Evolutionary conservation across 2,329 filamentous ascomycete genomes (phyloP), one percentile per base, ranked within the genome.

Genomic region (Colletotrichum eremochloae): DNA sequence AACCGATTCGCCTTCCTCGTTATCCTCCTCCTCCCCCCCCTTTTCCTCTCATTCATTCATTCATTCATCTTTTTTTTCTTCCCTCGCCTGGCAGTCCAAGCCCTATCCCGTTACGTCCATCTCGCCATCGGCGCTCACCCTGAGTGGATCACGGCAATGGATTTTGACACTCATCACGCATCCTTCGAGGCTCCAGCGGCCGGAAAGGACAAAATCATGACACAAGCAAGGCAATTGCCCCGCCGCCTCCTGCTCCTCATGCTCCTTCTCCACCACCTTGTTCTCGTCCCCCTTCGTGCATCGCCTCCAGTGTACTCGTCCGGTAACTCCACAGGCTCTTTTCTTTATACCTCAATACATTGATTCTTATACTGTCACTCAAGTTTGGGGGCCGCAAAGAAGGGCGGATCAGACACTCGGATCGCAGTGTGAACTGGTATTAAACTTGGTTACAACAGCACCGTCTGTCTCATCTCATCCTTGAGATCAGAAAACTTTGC

Each of bases 101-200:
- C 42, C 69, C 60, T 72, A 69, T 72, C 69, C 68, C 46, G 58
- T 63, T 64, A 64, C 53, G 69, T 64, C 69, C 60, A 56, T 68
- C 53, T 60, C 55, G 53, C 53, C 69, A 64, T 69, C 69, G 61
- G 69, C 58, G 46, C 69, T 69, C 66, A 42, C 61, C 48, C 33
- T 55, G 36, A 44, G 69, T 72, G 69, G 69, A 60, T 42, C 69
- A 56, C 12, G 15, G 48, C 57, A 64, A 60, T 66, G 60, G 56
- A 69, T 42, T 38, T 33, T 42, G 55, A 56, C 60, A 53, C 69
- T 69, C 66, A 65, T 64, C 24, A 55, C 63, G 66, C 69, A 72
- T 69, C 69, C 69, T 61, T 61, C 60, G 20, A 53, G 63, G 52
- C 31, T 50, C 65, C 60, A 69, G 53, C 42, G 55, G 36, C 52